A percentile compares a stretch with the other conserved stretches of the same genome.
Conservation (phyloP, 129 eudicot species). For the Pseudognaphalium luteoalbum region DNA sequence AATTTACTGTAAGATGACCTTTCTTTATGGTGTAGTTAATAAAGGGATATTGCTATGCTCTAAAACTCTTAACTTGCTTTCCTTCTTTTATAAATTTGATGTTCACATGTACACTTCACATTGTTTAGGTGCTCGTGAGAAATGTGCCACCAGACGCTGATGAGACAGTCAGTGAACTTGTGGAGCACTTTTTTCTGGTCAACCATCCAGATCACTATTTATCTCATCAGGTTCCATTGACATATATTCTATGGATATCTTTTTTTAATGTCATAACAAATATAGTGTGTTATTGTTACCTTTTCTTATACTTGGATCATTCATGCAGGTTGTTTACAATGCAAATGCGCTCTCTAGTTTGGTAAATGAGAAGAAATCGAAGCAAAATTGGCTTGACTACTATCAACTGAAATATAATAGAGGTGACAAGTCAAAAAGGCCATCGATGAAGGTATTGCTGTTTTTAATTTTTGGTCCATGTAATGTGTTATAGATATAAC, state of each 20-base stretch:
- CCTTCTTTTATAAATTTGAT: not conserved
- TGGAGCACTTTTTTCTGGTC: constrained; percentile 91
- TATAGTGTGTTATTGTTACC: not conserved
- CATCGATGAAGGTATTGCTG: constrained; percentile 55
- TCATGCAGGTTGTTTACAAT: constrained; percentile 65
- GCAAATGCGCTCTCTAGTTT: constrained; percentile 60
- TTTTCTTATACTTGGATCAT: constrained; percentile 22
- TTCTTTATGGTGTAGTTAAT: not conserved
- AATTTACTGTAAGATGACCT: constrained; percentile 66
- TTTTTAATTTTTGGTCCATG: not conserved
- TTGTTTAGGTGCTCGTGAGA: constrained; percentile 73
- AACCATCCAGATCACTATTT: constrained; percentile 90
- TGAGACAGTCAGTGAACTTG: constrained; percentile 75
- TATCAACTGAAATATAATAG: constrained; percentile 67
- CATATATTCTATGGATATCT: not conserved
- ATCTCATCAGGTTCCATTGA: constrained; percentile 66
- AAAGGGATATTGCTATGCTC: not conserved
- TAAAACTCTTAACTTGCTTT: not conserved
- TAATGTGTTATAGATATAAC: constrained; percentile 9
- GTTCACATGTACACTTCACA: not conserved
- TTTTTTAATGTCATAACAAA: not conserved
- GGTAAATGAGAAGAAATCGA: constrained; percentile 66
- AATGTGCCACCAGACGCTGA: constrained; percentile 90
- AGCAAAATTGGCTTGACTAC: constrained; percentile 84
- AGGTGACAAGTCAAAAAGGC: constrained; percentile 52